A percentile compares a stretch with the other conserved stretches of the same genome.
phyloP scores from a whole-genome alignment of 495 filamentous ascomycete genomes.

The Aspergillus egyptiacus region DNA sequence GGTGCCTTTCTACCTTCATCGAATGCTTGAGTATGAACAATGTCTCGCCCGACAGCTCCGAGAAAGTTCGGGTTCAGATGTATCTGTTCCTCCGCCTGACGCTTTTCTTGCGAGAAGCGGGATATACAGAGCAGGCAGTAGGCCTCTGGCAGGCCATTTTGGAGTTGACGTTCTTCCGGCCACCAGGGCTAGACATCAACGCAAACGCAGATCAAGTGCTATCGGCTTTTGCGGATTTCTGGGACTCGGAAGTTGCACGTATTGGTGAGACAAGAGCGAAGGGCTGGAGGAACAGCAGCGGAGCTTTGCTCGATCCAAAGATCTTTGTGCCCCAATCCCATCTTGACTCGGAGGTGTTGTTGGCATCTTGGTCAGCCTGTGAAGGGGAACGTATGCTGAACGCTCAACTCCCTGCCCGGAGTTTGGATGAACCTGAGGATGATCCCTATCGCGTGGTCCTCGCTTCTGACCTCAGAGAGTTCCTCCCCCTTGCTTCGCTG shows the following conservation, averaged over 20 bases:
- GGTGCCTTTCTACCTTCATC: conserved; percentile 49
- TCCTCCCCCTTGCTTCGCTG: conserved; percentile 50
- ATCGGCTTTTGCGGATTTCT: conserved; percentile 63
- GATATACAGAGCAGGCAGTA: conserved; percentile 69
- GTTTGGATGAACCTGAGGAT: conserved; percentile 59
- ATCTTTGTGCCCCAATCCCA: conserved; percentile 12
- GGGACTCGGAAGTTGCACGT: conserved; percentile 79
- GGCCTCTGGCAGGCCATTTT: conserved; percentile 80
- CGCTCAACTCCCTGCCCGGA: conserved; percentile 58
- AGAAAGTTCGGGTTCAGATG: conserved; percentile 46
- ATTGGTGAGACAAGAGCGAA: conserved; percentile 67
- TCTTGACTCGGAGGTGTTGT: conserved; percentile 25
- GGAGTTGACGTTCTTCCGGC: conserved; percentile 64
- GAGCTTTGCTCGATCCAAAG: conserved; percentile 17
- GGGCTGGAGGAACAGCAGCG: conserved; percentile 54
- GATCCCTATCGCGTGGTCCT: conserved; percentile 77
- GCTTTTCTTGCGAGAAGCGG: conserved; percentile 68
- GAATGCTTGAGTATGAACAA: conserved; percentile 50
- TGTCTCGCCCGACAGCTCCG: conserved; percentile 17
- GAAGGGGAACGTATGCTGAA: conserved; percentile 48
- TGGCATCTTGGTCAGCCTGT: conserved; percentile 53
- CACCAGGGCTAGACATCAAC: conserved; percentile 19
- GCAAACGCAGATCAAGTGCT: conserved; percentile 19
- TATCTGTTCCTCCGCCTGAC: conserved; percentile 73
- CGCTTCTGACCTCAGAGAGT: conserved; percentile 64